These are phyloP conservation scores for Diversispora epigaea DNA, from an alignment of 192 early-diverging fungal genomes.

Conservation along the genomic window DNA sequence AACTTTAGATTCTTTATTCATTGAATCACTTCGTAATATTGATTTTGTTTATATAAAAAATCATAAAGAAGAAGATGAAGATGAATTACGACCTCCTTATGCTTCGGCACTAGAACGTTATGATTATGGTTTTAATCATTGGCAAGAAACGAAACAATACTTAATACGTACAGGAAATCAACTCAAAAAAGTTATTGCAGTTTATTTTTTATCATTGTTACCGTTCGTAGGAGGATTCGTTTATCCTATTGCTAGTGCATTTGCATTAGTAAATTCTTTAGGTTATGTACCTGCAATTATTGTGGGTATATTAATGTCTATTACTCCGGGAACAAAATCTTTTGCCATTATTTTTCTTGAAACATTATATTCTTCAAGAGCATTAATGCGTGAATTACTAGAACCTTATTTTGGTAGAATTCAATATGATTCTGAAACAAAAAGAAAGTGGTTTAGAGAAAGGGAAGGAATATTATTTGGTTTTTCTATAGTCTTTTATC, in stretches of 20 bases:
- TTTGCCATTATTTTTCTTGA: constrained; percentile 47
- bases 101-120: constrained; percentile 39
- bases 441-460: constrained; percentile 56
- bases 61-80: constrained; percentile 35
- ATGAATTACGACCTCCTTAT: constrained; percentile 42
- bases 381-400: constrained; percentile 57
- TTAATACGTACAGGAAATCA: constrained; percentile 47
- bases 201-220: constrained; percentile 51
- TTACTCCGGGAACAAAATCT: constrained; percentile 37
- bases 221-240: constrained; percentile 56
- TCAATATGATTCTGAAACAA: constrained; percentile 46
- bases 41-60: constrained; percentile 44
- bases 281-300: constrained; percentile 38
- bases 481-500: constrained; percentile 56
- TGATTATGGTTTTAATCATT: constrained; percentile 38
- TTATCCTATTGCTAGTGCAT: constrained; percentile 51
- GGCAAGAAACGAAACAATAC: constrained; percentile 54
- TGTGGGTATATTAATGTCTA: constrained; percentile 41
- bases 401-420: constrained; percentile 64
- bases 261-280: constrained; percentile 47
- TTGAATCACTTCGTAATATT: constrained; percentile 49
- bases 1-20: constrained; percentile 58
- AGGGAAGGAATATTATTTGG: constrained; percentile 58
- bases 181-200: constrained; percentile 39
- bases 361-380: constrained; percentile 52